Base-by-base conservation (phyloP, 805 yeast species). In the Yarrowia sp. region DNA sequence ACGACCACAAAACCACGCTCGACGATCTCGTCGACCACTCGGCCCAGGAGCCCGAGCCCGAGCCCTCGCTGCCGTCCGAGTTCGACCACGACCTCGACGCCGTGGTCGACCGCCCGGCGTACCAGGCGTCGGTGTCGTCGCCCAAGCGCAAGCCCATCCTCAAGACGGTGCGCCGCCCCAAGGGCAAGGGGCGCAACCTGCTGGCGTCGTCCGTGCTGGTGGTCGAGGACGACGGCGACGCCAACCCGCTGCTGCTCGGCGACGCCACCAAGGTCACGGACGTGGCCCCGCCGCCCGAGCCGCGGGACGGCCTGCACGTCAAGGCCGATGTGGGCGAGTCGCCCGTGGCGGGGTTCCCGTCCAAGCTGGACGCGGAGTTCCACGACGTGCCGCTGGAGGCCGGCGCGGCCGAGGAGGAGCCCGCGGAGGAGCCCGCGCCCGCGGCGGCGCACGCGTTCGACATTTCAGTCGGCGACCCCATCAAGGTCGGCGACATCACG, bases 401-500 rank as follows among this genome's bases (percentile, higher is more conserved):
- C 3, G 36, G 18, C 13, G 61, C 29, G 19, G 49, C 32, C 19
- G 55, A 14, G 6, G 27, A 16, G 8, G 42, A 41, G 12, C 1
- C 33, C 10, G 19, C 41, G 13, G 33, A 9, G 7, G 8, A 19
- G 38, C 18, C 14, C 13, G 46, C 47, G 6, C 51, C 51, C 24
- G 35, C 13, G 16, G 51, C 56, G 6, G 56, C 58, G 25, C 31
- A 65, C 56, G 41, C 63, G 25, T 80, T 88, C 64, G 84, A 81
- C 4, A 86, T 92, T 35, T 73, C 84, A 1, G 96, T 92, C 12
- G 93, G 93, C 2, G 97, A 92, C 72, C 98, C 98, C 0, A 80
- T 85, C 67, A 90, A 89, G 71, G 92, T 94, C 4, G 97, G 97
- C 3, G 99, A 94, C 66, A 74, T 92, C 46, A 85, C 98, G 0